A percentile compares a stretch with the other conserved stretches of the same genome.
Conservation (phyloP, 176 grass and related monocot species). For the Zoysia japonica region DNA sequence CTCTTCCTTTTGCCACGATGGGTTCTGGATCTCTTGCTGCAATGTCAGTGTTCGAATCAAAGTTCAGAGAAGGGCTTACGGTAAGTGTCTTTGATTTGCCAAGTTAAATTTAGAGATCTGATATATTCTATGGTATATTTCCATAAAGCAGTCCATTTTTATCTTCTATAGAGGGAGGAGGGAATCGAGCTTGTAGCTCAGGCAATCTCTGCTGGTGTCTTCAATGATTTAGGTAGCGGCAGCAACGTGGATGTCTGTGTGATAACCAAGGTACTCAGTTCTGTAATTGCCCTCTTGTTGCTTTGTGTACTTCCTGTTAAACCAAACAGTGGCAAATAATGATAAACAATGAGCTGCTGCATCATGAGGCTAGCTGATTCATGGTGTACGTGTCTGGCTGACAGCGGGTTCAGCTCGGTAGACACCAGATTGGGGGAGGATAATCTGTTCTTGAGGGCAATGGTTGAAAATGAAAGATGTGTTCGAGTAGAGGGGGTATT, state of each 20-base stretch:
- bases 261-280: conserved; percentile 80
- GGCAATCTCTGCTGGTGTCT: conserved; percentile 67
- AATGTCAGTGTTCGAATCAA: conserved; percentile 69
- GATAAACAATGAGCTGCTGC: conserved; percentile 31
- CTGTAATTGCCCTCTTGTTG: conserved; percentile 19
- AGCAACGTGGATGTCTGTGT: conserved; percentile 73
- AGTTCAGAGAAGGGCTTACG: conserved; percentile 69
- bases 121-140: background rate
- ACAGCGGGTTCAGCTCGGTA: conserved; percentile 89
- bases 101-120: background rate
- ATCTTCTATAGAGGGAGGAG: conserved; percentile 50
- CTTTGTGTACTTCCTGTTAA: conserved; percentile 37
- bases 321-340: conserved; percentile 14
- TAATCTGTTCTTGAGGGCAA: no score
- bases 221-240: conserved; percentile 71
- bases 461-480: no score
- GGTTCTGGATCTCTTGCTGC: conserved; percentile 69
- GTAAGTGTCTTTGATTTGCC: conserved; percentile 34
- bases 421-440: conserved; percentile 27
- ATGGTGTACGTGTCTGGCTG: conserved; percentile 85
- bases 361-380: conserved; percentile 82
- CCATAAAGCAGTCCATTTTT: background rate
- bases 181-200: conserved; percentile 62
- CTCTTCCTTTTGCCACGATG: conserved; percentile 76
- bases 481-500: no score